Evolutionary conservation across 2,329 filamentous ascomycete species (phyloP), one percentile per base, ranked within the genome.

Genomic region (Leptographium lundbergii): DNA sequence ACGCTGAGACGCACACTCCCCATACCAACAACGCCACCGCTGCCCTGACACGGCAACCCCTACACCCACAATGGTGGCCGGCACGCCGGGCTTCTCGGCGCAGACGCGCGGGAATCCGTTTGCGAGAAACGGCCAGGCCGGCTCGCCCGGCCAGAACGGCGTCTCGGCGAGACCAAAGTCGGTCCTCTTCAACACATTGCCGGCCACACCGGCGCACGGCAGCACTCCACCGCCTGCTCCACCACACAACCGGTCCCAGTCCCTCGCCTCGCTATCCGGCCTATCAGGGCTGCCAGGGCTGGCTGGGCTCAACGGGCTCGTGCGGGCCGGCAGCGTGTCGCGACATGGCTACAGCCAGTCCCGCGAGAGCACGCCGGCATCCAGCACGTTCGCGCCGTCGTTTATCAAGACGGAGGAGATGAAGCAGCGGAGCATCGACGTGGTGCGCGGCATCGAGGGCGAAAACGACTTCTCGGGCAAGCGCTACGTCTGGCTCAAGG

Each of bases 401-500:
- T 99, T 99, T 72, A 97, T 99, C 74, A 94, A 92, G 71, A 83
- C 85, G 0, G 91, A 95, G 64, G 89, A 91, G 64, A 76, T 88
- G 71, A 80, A 84, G 65, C 75, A 67, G 51, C 61, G 60, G 57
- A 65, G 72, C 39, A 71, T 77, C 57, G 82, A 85, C 63, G 68
- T 75, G 13, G 80, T 86, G 19, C 78, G 78, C 56, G 88, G 89
- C 22, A 91, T 96, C 61, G 95, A 99, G 73, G 94, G 94, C 63
- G 92, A 96, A 69, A 97, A 96, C 71, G 94, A 99, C 77, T 97
- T 99, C 72, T 99, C 94, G 0, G 95, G 94, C 60, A 97, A 95
- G 75, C 84, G 94, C 76, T 99, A 97, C 77, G 91, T 99, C 64
- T 99, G 94, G 95, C 78, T 99, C 69, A 89, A 87, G 72, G 91